Percentiles rank a stretch among this genome's conserved stretches.
Conservation (phyloP, 2,329 filamentous ascomycete genomes). For the Xylaria sp. region DNA sequence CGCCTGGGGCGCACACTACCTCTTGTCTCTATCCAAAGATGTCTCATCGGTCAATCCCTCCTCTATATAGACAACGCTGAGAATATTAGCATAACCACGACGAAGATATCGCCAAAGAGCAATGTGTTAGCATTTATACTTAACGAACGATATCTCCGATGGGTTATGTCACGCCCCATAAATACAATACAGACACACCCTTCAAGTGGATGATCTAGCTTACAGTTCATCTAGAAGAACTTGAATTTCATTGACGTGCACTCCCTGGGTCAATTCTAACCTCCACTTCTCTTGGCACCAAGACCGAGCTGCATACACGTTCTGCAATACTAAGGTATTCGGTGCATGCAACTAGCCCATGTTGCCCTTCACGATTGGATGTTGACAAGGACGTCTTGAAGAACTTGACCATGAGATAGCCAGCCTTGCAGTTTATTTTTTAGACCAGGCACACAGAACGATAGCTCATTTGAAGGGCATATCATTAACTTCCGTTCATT, state of each 20-base stretch:
- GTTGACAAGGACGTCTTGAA: neutral
- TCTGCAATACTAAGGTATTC: neutral
- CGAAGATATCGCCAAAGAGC: no score
- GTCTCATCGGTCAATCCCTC: neutral
- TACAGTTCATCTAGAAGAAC: no score
- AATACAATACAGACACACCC: no score
- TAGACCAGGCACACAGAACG: neutral
- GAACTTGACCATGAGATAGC: neutral
- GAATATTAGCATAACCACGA: neutral
- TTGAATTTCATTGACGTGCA: no score
- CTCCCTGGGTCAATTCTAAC: no score
- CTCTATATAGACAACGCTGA: neutral
- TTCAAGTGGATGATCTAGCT: no score
- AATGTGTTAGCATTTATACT: neutral
- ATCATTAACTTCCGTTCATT: no score
- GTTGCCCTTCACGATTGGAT: neutral
- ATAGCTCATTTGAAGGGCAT: neutral
- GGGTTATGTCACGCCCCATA: no score
- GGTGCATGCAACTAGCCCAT: neutral
- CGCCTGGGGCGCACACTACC: no score
- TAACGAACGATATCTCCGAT: neutral
- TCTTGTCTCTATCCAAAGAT: no score
- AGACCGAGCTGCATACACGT: neutral
- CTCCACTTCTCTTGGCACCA: neutral
- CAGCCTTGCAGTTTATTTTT: neutral